Percentiles rank a stretch among this genome's conserved stretches.
These are phyloP conservation scores for Chlorophyllum brunneum DNA, from an alignment of 768 basidiomycete genomes.

Conservation along the genomic window DNA sequence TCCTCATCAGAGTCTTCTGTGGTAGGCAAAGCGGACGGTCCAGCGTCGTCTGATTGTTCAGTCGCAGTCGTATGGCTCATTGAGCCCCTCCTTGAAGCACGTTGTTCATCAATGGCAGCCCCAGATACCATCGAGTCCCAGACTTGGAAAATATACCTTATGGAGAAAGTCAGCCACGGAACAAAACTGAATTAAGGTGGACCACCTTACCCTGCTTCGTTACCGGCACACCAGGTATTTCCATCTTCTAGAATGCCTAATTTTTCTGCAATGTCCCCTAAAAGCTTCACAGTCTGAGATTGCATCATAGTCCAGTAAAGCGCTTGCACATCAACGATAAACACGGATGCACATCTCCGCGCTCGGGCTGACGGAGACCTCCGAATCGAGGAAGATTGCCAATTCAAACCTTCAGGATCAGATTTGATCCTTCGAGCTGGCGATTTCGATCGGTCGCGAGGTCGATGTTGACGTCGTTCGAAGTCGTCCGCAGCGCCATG, in stretches of 20 bases:
- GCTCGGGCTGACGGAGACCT: background rate
- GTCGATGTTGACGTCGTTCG: background rate
- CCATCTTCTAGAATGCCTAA: constrained; percentile 27
- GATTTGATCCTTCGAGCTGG: background rate
- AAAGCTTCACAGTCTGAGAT: constrained; percentile 13
- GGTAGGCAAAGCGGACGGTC: background rate
- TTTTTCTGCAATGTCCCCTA: constrained; percentile 29
- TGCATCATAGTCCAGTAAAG: constrained; percentile 39
- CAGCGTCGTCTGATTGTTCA: background rate
- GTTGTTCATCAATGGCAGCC: constrained; percentile 43
- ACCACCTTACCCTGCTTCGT: constrained; percentile 43
- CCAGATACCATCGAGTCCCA: constrained; percentile 47
- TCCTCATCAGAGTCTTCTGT: constrained; percentile 27
- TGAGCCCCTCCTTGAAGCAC: constrained; percentile 14
- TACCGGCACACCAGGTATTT: constrained; percentile 44
- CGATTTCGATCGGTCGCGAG: constrained; percentile 8
- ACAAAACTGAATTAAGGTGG: background rate
- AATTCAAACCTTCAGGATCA: constrained; percentile 1
- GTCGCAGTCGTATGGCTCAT: background rate
- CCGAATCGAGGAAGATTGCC: background rate
- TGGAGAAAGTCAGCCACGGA: background rate
- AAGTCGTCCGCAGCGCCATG: background rate
- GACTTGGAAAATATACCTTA: constrained; percentile 37
- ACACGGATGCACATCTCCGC: constrained; percentile 25
- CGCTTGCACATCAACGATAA: constrained; percentile 37